Base-by-base conservation (phyloP, 2,329 filamentous ascomycete genomes). In the Ustulina deusta region DNA sequence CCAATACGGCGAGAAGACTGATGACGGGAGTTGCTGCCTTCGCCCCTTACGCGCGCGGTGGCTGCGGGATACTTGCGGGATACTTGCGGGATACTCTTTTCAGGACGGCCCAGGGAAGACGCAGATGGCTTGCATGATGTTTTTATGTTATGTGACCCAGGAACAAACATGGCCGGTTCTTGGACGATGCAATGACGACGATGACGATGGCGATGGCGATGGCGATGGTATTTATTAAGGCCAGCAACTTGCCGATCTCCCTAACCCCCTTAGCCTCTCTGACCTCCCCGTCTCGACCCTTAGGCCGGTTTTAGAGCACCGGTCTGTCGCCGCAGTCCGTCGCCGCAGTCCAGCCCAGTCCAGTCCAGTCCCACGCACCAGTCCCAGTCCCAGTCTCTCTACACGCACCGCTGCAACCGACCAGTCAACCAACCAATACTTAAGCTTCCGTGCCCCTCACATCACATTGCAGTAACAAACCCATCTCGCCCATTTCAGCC, bases 31-130 rank as follows among this genome's bases (percentile, higher is more conserved):
- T 69, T 72, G 71, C 67, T 71, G 72, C 67, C 69, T 68, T 69
- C 69, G 69, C 64, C 61, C 61, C 54, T 62, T 64, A 66, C 69
- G 63, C 65, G 62, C 65, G n/a, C n/a, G n/a, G n/a, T 25, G 44
- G 61, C 51, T 69, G 69, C 75, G 75, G 75, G 46, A 73, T 76
- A 71, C 60, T 29, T 56, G 20, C 48, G 36, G n/a, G 63, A 20
- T 20, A 42, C 63, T 51, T 69, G 70, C 75, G 75, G 75, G 49
- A 73, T 77, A 71, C 74, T 74, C 54, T 65, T 74, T 74, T 71
- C 22, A 57, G 74, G 69, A 66, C 48, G 63, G 73, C 73, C 71
- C 27, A 57, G 74, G 69, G 70, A 40, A 68, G 5, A 54, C 65
- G 51, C 51, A 40, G 52, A 73, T 71, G 70, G 69, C 71, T 63